These are phyloP conservation scores for Bassia scoparia DNA, from an alignment of 148 eudicot genomes.

Conservation along the genomic window DNA sequence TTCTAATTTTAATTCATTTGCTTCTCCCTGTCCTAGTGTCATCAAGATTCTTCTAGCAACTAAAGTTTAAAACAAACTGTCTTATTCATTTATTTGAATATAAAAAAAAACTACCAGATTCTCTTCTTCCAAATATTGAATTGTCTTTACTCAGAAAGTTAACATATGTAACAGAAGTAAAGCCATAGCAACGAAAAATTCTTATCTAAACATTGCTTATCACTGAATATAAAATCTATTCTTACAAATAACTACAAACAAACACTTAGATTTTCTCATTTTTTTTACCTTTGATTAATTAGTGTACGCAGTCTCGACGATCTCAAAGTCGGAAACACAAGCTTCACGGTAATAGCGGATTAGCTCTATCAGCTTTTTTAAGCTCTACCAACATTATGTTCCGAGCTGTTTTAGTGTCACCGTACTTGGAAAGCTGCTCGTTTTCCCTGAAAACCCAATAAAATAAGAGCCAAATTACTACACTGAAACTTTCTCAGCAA, in stretches of 20 bases:
- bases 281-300: slow-evolving; percentile 74
- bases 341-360: slow-evolving; percentile 89
- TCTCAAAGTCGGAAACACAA: slow-evolving; percentile 66
- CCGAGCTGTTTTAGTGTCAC: slow-evolving; percentile 81
- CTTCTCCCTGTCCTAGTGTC: no score
- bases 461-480: slow-evolving; percentile 5
- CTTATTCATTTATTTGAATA: no score
- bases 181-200: neutral
- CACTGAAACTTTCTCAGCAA: slow-evolving; percentile 1
- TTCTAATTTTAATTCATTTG: no score
- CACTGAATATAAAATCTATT: neutral
- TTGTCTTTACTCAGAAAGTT: neutral
- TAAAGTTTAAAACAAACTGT: no score
- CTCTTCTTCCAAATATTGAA: neutral
- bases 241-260: neutral
- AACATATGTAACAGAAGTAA: neutral
- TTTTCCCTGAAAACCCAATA: slow-evolving; percentile 55
- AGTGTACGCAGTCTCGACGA: slow-evolving; percentile 78
- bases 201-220: neutral
- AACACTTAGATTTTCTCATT: neutral
- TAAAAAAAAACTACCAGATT: no score
- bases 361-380: slow-evolving; percentile 78
- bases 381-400: slow-evolving; percentile 79
- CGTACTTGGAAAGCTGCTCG: slow-evolving; percentile 86
- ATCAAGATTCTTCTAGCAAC: no score